A percentile compares a stretch with the other conserved stretches of the same genome.
Evolutionary conservation across 208 protist species (phyloP).

Genomic region (Dictyostelium gargantuum): DNA sequence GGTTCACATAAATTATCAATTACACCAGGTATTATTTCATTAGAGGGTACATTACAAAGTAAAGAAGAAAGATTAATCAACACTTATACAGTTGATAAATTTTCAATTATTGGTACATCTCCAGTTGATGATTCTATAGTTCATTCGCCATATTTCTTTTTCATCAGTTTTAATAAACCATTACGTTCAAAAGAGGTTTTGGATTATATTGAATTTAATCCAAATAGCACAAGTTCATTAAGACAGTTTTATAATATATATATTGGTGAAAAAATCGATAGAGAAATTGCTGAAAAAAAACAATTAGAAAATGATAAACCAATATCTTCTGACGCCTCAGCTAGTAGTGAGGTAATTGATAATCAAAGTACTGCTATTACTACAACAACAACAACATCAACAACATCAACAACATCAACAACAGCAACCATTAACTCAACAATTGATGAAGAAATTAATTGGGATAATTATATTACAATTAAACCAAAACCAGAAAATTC

Average conservation of each 20-base stretch:
- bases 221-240: too few relatives aligned
- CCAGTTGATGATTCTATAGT: neutral
- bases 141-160: neutral
- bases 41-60: neutral
- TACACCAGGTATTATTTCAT: neutral
- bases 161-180: neutral
- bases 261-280: too few relatives aligned
- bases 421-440: neutral
- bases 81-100: neutral
- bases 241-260: too few relatives aligned
- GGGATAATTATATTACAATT: neutral
- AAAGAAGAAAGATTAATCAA: neutral
- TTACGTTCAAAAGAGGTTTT: neutral
- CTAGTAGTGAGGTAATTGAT: too few relatives aligned
- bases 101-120: neutral
- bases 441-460: neutral
- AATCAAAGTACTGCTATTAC: neutral
- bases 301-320: neutral
- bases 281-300: neutral
- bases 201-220: neutral
- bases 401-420: neutral
- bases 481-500: neutral
- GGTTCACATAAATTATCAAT: neutral
- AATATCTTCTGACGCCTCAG: too few relatives aligned
- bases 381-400: neutral